phyloP scores from a whole-genome alignment of 1,139 yeast genomes.

The Saccharomyces hybrid region DNA sequence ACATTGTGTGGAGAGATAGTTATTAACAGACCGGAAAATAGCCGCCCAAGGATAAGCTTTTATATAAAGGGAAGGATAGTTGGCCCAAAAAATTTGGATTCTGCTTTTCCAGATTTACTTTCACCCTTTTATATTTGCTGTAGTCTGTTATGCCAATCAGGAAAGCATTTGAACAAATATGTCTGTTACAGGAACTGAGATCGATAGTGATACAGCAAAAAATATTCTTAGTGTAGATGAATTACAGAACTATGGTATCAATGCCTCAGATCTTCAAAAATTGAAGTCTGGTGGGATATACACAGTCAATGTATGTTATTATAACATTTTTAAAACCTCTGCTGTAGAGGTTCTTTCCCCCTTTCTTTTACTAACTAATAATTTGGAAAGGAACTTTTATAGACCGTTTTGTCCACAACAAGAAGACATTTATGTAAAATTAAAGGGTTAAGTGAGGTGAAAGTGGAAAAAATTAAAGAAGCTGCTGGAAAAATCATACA shows the following conservation, averaged over 20 bases:
- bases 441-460: conserved; percentile 50
- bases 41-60: neutral
- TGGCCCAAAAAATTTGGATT: neutral
- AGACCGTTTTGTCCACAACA: conserved; percentile 49
- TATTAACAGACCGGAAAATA: neutral
- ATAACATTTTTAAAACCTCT: neutral
- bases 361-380: conserved; percentile 7
- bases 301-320: conserved; percentile 42
- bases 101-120: neutral
- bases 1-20: neutral
- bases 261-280: conserved; percentile 51
- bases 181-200: conserved; percentile 15
- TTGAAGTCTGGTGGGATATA: conserved; percentile 47
- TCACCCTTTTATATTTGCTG: neutral
- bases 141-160: neutral
- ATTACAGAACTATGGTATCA: conserved; percentile 49
- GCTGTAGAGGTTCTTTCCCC: neutral
- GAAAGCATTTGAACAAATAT: conserved; percentile 3
- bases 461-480: conserved; percentile 56
- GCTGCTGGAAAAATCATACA: conserved; percentile 47
- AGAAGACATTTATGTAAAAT: conserved; percentile 46
- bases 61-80: neutral
- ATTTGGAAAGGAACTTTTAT: neutral
- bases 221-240: conserved; percentile 43
- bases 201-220: conserved; percentile 9